These are phyloP conservation scores for Pleomassaria siparia DNA, from an alignment of 2,329 filamentous ascomycete genomes.

Conservation along the genomic window DNA sequence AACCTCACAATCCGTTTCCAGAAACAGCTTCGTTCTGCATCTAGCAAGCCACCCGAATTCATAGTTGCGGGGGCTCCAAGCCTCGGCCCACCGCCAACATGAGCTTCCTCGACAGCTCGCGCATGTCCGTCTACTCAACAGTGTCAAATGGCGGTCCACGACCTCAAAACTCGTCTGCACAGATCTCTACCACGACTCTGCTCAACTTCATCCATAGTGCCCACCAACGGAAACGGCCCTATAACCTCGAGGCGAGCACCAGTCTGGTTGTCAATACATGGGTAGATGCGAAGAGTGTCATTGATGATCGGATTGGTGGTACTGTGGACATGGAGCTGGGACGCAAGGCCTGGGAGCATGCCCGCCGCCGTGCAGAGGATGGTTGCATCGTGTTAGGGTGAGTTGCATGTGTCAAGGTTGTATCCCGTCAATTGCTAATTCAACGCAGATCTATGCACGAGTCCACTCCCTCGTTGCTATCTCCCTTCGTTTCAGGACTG, in stretches of 20 bases:
- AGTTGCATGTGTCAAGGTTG: constrained; percentile 30
- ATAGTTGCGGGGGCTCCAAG: constrained; percentile 22
- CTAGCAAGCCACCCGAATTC: constrained; percentile 2
- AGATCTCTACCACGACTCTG: constrained; percentile 89
- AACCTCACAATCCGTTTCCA: neutral
- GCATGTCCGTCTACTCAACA: constrained; percentile 63
- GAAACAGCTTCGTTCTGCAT: constrained; percentile 13
- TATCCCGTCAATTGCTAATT: constrained; percentile 10
- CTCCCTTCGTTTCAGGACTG: constrained; percentile 77
- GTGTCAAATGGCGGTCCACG: constrained; percentile 60
- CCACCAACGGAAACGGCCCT: constrained; percentile 80
- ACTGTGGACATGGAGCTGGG: constrained; percentile 80
- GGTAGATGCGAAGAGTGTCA: constrained; percentile 75
- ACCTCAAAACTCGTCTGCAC: constrained; percentile 65
- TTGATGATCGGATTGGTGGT: constrained; percentile 70
- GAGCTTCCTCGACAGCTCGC: constrained; percentile 59
- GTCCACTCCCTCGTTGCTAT: constrained; percentile 81
- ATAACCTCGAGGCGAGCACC: constrained; percentile 83
- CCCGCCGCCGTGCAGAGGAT: constrained; percentile 89
- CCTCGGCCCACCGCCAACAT: constrained; percentile 32
- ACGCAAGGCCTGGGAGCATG: constrained; percentile 91
- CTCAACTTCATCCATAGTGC: constrained; percentile 90
- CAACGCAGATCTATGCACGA: constrained; percentile 77
- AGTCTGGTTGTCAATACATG: constrained; percentile 95
- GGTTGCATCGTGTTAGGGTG: constrained; percentile 89